A percentile compares a stretch with the other conserved stretches of the same genome.
These are phyloP conservation scores for Blastocystis sp. DNA, from an alignment of 352 stramenopile genomes.

Conservation along the genomic window DNA sequence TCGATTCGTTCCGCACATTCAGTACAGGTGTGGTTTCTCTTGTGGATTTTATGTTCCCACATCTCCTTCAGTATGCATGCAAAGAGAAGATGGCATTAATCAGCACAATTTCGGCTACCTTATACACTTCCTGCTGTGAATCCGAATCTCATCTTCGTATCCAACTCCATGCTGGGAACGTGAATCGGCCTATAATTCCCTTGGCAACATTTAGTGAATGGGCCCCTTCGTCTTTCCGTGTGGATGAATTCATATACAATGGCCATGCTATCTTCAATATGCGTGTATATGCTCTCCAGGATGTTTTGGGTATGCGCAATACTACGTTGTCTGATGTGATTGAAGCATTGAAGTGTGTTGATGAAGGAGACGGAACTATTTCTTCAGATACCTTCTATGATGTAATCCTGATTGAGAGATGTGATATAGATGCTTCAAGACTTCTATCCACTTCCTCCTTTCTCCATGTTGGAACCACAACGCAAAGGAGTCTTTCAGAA, in stretches of 20 bases:
- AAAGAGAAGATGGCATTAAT: neutral
- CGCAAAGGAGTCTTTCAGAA: neutral
- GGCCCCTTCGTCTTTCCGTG: neutral
- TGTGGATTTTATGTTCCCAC: neutral
- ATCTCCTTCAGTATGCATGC: neutral
- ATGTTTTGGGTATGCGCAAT: neutral
- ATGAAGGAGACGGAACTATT: neutral
- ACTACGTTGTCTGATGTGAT: neutral
- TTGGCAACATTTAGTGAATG: neutral
- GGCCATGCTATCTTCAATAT: neutral
- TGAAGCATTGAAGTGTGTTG: neutral
- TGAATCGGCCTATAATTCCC: neutral
- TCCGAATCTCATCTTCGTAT: neutral
- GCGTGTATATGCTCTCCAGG: neutral
- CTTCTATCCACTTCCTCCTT: constrained; percentile 7
- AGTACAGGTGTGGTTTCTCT: neutral
- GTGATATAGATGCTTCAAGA: constrained; percentile 37
- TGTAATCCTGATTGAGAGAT: neutral
- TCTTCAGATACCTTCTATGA: neutral
- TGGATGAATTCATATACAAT: constrained; percentile 8
- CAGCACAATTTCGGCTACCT: neutral
- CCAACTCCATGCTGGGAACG: neutral
- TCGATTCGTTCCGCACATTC: constrained; percentile 16
- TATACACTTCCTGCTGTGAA: neutral
- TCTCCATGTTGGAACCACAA: neutral